phyloP scores from a whole-genome alignment of 2,329 filamentous ascomycete species.

The Aspergillus unguis region DNA sequence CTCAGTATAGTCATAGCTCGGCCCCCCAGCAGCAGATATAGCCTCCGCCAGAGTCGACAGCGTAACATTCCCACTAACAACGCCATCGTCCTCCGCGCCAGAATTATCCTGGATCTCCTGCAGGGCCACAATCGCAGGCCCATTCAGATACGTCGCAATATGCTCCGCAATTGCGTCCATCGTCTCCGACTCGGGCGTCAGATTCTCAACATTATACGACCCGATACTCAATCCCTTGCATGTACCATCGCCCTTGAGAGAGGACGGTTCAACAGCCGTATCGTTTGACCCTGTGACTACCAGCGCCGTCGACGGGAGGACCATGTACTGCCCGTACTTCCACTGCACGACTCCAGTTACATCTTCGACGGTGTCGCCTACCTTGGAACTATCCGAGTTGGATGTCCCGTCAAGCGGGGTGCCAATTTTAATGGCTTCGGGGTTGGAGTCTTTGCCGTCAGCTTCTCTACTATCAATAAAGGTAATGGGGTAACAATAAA shows the following conservation, averaged over 20 bases:
- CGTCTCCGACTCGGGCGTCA: slow-evolving; percentile 55
- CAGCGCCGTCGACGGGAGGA: slow-evolving; percentile 61
- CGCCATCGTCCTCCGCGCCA: slow-evolving; percentile 59
- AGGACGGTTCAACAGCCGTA: slow-evolving; percentile 51
- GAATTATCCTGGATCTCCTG: slow-evolving; percentile 70
- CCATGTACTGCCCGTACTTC: slow-evolving; percentile 65
- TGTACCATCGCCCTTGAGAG: slow-evolving; percentile 46
- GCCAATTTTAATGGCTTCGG: slow-evolving; percentile 65
- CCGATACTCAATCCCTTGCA: slow-evolving; percentile 63
- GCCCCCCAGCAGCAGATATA: slow-evolving; percentile 50
- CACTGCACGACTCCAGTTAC: slow-evolving; percentile 67
- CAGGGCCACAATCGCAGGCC: slow-evolving; percentile 64
- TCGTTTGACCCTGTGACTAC: slow-evolving; percentile 46
- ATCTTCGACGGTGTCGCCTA: slow-evolving; percentile 63
- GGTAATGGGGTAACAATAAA: too few species aligned
- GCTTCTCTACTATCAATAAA: background rate
- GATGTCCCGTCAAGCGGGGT: slow-evolving; percentile 61
- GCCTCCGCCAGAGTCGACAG: slow-evolving; percentile 54
- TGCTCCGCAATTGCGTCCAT: slow-evolving; percentile 60
- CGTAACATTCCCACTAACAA: slow-evolving; percentile 57
- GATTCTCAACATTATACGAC: slow-evolving; percentile 69
- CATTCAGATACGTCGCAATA: slow-evolving; percentile 61
- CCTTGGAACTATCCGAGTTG: slow-evolving; percentile 58
- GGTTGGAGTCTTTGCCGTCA: slow-evolving; percentile 57
- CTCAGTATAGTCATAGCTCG: slow-evolving; percentile 58